Conservation (phyloP, 768 basidiomycete species). For the Solioccasus polychromus region DNA sequence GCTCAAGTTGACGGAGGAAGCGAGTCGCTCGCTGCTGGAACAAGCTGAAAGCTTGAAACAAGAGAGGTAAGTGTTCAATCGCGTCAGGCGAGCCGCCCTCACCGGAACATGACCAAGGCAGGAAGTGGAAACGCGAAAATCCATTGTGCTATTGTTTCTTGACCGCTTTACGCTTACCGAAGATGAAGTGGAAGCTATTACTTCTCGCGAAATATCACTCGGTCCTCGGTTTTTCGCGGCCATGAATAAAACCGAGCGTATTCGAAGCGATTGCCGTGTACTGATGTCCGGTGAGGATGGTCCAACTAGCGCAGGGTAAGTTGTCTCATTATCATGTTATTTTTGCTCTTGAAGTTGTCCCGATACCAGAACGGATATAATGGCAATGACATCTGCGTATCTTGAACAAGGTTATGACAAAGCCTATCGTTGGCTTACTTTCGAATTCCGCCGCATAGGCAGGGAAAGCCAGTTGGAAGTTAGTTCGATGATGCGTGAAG, state of each 20-base stretch:
- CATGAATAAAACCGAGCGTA: conserved; percentile 82
- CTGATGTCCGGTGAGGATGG: conserved; percentile 85
- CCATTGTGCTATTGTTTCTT: conserved; percentile 78
- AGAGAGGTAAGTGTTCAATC: conserved; percentile 53
- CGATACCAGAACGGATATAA: conserved; percentile 75
- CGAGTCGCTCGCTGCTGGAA: conserved; percentile 77
- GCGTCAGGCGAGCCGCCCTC: background rate
- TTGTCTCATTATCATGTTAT: background rate
- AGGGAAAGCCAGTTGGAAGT: conserved; percentile 76
- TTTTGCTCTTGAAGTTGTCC: background rate
- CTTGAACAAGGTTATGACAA: conserved; percentile 92
- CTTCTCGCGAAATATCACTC: conserved; percentile 75
- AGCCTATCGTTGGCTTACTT: conserved; percentile 78
- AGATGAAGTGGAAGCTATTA: conserved; percentile 69
- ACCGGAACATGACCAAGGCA: conserved; percentile 41
- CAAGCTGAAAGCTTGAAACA: conserved; percentile 73
- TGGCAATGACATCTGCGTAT: conserved; percentile 74
- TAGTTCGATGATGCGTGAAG: conserved; percentile 59
- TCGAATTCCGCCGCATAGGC: conserved; percentile 80
- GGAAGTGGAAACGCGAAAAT: conserved; percentile 65
- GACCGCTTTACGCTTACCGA: conserved; percentile 79
- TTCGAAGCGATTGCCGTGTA: conserved; percentile 81
- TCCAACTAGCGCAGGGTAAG: conserved; percentile 72
- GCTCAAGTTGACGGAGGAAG: conserved; percentile 68
- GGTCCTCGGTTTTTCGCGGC: conserved; percentile 75